Evolutionary conservation across 768 basidiomycete genomes (phyloP).

Genomic region (Macrolepiota dolichaula): DNA sequence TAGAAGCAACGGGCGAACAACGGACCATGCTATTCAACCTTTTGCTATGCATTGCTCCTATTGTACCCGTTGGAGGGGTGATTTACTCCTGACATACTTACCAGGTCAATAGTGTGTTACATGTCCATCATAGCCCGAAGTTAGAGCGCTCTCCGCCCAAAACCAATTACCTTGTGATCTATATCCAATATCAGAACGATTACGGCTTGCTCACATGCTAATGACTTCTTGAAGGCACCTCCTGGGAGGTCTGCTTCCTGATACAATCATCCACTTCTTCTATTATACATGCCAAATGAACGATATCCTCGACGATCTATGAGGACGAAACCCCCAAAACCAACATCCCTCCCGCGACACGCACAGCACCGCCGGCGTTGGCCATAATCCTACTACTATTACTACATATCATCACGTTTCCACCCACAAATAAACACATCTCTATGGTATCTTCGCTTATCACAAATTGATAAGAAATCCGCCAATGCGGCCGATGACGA

Average conservation of each 20-base stretch:
- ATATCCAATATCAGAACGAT: not conserved
- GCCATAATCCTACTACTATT: not conserved
- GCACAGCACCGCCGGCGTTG: no score
- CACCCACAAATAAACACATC: not conserved
- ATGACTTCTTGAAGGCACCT: no score
- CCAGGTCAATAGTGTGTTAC: not conserved
- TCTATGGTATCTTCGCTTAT: slow-evolving; percentile 7
- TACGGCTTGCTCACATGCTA: not conserved
- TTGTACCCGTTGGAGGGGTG: not conserved
- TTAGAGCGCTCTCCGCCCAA: not conserved
- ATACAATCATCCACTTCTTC: no score
- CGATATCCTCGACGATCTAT: no score
- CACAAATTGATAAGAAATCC: not conserved
- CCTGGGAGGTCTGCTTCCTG: no score
- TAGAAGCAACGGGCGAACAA: no score
- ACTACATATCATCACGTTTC: not conserved
- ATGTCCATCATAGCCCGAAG: not conserved
- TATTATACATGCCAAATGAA: no score
- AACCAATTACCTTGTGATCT: not conserved
- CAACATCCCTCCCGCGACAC: no score
- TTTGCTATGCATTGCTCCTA: not conserved
- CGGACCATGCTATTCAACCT: not conserved
- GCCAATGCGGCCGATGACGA: slow-evolving; percentile 5
- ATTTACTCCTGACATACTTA: not conserved
- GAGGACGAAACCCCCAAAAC: no score